Conservation (phyloP, 2,329 filamentous ascomycete species). For the Metarhizium humberi region DNA sequence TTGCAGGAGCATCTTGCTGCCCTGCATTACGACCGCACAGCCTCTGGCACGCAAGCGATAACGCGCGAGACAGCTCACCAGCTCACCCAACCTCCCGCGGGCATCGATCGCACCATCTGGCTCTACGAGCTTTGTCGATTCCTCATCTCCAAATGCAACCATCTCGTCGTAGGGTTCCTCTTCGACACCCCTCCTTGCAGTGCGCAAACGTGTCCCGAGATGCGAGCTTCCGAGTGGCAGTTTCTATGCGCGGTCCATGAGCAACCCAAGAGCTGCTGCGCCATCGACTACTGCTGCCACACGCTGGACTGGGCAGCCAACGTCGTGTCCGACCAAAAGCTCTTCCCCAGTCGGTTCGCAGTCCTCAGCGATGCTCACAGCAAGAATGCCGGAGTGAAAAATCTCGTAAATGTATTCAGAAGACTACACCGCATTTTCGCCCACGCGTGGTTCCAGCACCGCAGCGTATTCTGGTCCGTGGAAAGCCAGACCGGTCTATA, state of each 20-base stretch:
- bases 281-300: conserved; percentile 98
- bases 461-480: conserved; percentile 89
- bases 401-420: conserved; percentile 90
- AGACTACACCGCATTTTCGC: conserved; percentile 94
- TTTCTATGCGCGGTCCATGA: conserved; percentile 97
- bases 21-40: conserved; percentile 73
- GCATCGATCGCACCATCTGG: conserved; percentile 83
- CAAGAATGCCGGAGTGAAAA: conserved; percentile 60
- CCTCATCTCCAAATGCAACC: conserved; percentile 88
- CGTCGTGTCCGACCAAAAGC: conserved; percentile 85
- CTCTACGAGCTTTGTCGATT: conserved; percentile 97
- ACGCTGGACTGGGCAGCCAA: conserved; percentile 97
- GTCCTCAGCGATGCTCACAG: conserved; percentile 46
- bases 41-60: conserved; percentile 58
- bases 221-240: conserved; percentile 98
- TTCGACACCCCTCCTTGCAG: conserved; percentile 87
- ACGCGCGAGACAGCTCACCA: conserved; percentile 64
- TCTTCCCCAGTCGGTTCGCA: conserved; percentile 80
- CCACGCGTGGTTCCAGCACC: conserved; percentile 97
- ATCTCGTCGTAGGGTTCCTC: conserved; percentile 84
- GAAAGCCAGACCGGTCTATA: conserved; percentile 89
- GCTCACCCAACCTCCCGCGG: conserved; percentile 70
- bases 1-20: conserved; percentile 95
- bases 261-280: conserved; percentile 91
- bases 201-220: conserved; percentile 83